phyloP scores from a whole-genome alignment of 768 basidiomycete species.

The Rhizopogon vulgaris region DNA sequence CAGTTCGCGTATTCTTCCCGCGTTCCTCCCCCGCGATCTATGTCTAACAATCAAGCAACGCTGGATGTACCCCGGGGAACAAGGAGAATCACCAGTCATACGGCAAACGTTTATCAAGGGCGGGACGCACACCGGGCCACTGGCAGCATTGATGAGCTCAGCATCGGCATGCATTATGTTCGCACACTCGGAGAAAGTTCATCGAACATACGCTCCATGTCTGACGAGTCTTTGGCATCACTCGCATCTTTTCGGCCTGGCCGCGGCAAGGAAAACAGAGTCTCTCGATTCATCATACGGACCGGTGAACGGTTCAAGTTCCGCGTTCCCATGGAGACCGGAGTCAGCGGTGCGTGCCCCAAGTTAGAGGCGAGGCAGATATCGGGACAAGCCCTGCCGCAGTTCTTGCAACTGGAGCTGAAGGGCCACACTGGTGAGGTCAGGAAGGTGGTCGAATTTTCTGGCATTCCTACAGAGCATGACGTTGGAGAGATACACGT shows the following conservation, averaged over 20 bases:
- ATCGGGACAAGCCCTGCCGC: conserved; percentile 48
- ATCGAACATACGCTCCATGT: conserved; percentile 24
- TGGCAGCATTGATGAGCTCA: conserved; percentile 54
- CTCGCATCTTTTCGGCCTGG: conserved; percentile 45
- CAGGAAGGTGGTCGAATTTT: conserved; percentile 49
- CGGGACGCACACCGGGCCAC: conserved; percentile 23
- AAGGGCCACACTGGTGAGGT: conserved; percentile 30
- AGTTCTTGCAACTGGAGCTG: conserved; percentile 49
- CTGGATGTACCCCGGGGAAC: conserved; percentile 19
- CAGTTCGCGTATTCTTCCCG: conserved; percentile 40
- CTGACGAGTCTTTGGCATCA: conserved; percentile 51
- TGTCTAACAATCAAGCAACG: conserved; percentile 18
- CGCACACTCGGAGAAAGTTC: conserved; percentile 57
- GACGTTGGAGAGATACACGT: conserved; percentile 52
- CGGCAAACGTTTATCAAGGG: conserved; percentile 48
- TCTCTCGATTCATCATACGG: conserved; percentile 42
- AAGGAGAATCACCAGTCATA: conserved; percentile 55
- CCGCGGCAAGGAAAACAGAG: conserved; percentile 17
- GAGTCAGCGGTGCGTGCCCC: conserved; percentile 19
- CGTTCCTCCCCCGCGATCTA: conserved; percentile 55
- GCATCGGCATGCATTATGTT: conserved; percentile 66
- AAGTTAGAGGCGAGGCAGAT: conserved; percentile 43
- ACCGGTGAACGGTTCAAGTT: conserved; percentile 56
- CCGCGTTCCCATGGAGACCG: conserved; percentile 37
- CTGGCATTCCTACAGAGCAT: conserved; percentile 41